Conservation (phyloP, 2,329 filamentous ascomycete species). For the Pseudocercospora fijiensis region DNA sequence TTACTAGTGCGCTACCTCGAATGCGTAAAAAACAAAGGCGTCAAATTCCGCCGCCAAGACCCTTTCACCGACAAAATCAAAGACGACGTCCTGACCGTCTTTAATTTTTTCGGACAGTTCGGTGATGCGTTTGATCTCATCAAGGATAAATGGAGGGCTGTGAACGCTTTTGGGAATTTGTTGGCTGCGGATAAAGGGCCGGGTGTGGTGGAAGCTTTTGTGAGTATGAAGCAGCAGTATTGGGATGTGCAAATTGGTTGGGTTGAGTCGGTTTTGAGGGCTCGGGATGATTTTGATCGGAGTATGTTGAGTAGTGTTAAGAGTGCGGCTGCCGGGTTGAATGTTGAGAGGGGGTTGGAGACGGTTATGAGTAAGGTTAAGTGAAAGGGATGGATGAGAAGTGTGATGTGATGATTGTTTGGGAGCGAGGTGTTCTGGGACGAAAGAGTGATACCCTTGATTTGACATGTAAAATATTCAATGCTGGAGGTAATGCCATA, state of each 20-base stretch:
- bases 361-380: slow-evolving; percentile 89
- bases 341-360: slow-evolving; percentile 75
- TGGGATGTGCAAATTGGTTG: slow-evolving; percentile 94
- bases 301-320: slow-evolving; percentile 87
- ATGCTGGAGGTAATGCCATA: neutral
- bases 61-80: slow-evolving; percentile 91
- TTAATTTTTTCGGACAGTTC: slow-evolving; percentile 78
- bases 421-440: neutral
- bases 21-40: slow-evolving; percentile 82
- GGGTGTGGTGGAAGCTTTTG: slow-evolving; percentile 73
- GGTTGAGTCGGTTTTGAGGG: slow-evolving; percentile 87
- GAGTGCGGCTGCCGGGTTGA: slow-evolving; percentile 79
- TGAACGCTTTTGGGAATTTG: slow-evolving; percentile 77
- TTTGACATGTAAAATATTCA: neutral
- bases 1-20: slow-evolving; percentile 82
- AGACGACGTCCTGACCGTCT: slow-evolving; percentile 86
- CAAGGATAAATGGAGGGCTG: slow-evolving; percentile 89
- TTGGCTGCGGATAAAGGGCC: slow-evolving; percentile 72
- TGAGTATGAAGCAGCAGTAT: slow-evolving; percentile 77
- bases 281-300: slow-evolving; percentile 90
- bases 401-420: neutral
- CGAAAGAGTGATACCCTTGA: neutral
- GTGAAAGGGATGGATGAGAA: slow-evolving; percentile 18
- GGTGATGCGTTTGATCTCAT: slow-evolving; percentile 68
- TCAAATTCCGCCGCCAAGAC: slow-evolving; percentile 81